Evolutionary conservation across 257 asterid genomes (phyloP), one percentile per base, ranked within the genome.

Genomic region (Leonotis leonurus): DNA sequence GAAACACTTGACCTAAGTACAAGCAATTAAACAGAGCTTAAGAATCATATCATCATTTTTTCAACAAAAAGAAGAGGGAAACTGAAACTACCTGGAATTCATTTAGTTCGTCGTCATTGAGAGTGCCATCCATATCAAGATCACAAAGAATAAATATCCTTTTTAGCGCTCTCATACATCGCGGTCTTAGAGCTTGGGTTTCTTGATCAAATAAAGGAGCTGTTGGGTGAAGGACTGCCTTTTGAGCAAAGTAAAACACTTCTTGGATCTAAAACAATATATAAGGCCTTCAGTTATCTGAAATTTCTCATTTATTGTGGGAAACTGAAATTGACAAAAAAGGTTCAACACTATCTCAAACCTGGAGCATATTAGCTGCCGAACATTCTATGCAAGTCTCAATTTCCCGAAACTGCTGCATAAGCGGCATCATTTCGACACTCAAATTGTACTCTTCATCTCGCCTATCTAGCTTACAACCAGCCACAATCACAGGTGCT

Each of bases 171-270:
- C 97, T 85, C 68, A 79, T 73, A 56, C 97, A 93, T 30, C 87
- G 85, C 46, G 99, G 99, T 84, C 76, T 85, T 68, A 89, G 80
- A 60, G 83, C 72, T 71, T 80, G 97, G 45, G 89, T 74, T 75
- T 85, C 99, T 70, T 83, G 95, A 81, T 93, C 99, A 71, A 89
- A 87, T 56, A 93, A 72, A 46, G 99, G 99, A 48, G 97, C 87
- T 6, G 90, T 85, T 33, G 99, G 99, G 80, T 93, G 99, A 70
- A 93, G 91, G 66, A 93, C 97, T n/a, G 97, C 95, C 80, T 83
- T 89, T 78, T 89, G 97, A 53, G 97, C 95, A 65, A 77, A 85
- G 76, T 87, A 93, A 67, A 93, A 89, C 55, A 89, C 97, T 57
- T 93, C 97, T 65, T 90, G 90, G 62, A 93, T 82, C 99, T 93